Evolutionary conservation across 805 yeast genomes (phyloP).

Genomic region (Metschnikowia proteae): DNA sequence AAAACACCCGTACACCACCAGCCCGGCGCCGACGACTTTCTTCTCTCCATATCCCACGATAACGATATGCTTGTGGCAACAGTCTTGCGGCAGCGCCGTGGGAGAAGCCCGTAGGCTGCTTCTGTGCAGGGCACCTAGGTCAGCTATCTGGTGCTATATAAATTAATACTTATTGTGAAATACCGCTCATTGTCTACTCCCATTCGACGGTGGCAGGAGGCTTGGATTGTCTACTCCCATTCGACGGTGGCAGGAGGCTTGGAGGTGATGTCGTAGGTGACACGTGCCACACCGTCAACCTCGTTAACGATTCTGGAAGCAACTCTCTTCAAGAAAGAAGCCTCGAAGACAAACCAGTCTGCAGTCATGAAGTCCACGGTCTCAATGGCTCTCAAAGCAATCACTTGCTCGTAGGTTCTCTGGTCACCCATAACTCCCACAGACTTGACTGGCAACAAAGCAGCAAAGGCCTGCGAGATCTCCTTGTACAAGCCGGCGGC

Average conservation of each 20-base stretch:
- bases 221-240: constrained; percentile 68
- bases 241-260: constrained; percentile 99
- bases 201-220: constrained; percentile 99
- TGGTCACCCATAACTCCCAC: constrained; percentile 99
- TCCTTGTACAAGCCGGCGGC: constrained; percentile 88
- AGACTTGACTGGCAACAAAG: constrained; percentile 92
- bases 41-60: constrained; percentile 63
- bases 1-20: no score
- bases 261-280: constrained; percentile 96
- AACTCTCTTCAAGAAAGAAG: constrained; percentile 84
- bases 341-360: constrained; percentile 96
- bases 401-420: constrained; percentile 98
- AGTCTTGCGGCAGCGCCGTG: constrained; percentile 43
- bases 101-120: neutral
- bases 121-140: no score
- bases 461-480: constrained; percentile 97
- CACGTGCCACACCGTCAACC: constrained; percentile 98
- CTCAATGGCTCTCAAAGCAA: constrained; percentile 97
- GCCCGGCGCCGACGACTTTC: constrained; percentile 40
- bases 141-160: no score
- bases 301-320: constrained; percentile 97
- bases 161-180: no score
- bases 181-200: constrained; percentile 46
- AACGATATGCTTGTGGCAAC: constrained; percentile 54
- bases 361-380: constrained; percentile 99